These are phyloP conservation scores for Limonium bicolor DNA, from an alignment of 148 eudicot genomes.

Conservation along the genomic window DNA sequence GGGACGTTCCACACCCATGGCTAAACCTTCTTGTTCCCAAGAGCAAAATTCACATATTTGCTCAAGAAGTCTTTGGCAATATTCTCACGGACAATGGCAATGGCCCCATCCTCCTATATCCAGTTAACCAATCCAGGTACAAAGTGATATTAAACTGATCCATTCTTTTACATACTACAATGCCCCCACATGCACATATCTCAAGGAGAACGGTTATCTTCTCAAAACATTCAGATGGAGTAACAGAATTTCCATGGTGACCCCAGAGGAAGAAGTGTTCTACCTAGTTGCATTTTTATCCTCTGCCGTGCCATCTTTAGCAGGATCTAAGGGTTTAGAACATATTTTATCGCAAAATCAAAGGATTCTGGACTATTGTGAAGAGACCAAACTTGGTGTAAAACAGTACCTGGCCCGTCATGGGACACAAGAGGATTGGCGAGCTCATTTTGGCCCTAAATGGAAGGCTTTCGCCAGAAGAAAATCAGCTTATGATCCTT, in stretches of 20 bases:
- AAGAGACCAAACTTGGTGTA: slow-evolving; percentile 34
- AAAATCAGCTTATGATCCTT: slow-evolving; percentile 65
- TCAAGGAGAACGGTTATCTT: neutral
- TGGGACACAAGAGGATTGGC: slow-evolving; percentile 49
- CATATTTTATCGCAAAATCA: slow-evolving; percentile 40
- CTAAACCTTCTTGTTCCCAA: slow-evolving; percentile 78
- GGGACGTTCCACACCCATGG: slow-evolving; percentile 98
- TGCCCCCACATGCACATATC: neutral
- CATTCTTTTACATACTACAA: neutral
- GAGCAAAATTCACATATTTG: slow-evolving; percentile 45
- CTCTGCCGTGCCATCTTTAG: slow-evolving; percentile 24
- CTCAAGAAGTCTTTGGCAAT: slow-evolving; percentile 55
- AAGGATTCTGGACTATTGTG: slow-evolving; percentile 42
- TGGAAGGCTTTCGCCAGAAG: slow-evolving; percentile 51
- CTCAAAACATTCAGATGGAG: slow-evolving; percentile 45
- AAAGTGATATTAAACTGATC: neutral
- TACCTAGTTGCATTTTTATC: slow-evolving; percentile 58
- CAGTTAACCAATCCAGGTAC: slow-evolving; percentile 80
- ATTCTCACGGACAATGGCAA: slow-evolving; percentile 58
- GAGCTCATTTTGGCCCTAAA: slow-evolving; percentile 50
- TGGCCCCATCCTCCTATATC: slow-evolving; percentile 85
- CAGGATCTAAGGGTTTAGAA: slow-evolving; percentile 19
- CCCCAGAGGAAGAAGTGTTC: slow-evolving; percentile 70
- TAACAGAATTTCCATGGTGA: slow-evolving; percentile 51
- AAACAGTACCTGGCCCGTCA: slow-evolving; percentile 80